Evolutionary conservation across 1,284 basidiomycete species (phyloP).

Genomic region (Leccinum fuscescens): DNA sequence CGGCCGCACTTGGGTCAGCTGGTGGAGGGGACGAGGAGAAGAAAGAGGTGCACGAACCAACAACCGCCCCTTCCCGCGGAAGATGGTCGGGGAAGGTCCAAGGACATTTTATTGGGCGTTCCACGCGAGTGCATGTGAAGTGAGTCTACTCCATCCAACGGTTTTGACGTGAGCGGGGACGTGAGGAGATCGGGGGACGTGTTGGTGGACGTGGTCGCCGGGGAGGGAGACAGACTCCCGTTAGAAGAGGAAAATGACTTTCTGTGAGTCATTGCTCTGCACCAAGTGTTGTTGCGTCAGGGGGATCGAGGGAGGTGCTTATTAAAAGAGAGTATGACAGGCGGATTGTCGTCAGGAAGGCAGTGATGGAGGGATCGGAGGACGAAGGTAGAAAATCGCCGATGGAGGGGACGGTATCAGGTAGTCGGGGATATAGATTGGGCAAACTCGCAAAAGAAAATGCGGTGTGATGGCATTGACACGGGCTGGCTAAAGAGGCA

Average conservation of each 20-base stretch:
- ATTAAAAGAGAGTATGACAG: constrained; percentile 24
- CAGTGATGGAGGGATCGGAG: constrained; percentile 27
- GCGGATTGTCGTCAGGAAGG: constrained; percentile 23
- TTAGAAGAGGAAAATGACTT: constrained; percentile 36
- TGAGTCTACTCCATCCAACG: constrained; percentile 41
- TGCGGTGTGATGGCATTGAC: constrained; percentile 34
- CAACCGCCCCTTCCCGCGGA: constrained; percentile 68
- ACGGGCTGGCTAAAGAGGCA: constrained; percentile 32
- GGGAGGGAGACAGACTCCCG: constrained; percentile 46
- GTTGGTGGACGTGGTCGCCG: constrained; percentile 38
- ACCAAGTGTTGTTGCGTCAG: constrained; percentile 16
- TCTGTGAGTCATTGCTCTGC: constrained; percentile 23
- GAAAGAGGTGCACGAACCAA: constrained; percentile 49
- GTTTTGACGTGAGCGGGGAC: constrained; percentile 38
- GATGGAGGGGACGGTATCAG: constrained; percentile 15
- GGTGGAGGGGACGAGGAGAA: not conserved
- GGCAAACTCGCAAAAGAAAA: constrained; percentile 28
- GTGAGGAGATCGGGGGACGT: constrained; percentile 42
- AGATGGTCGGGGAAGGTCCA: constrained; percentile 52
- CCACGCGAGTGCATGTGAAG: constrained; percentile 39
- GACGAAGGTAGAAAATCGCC: constrained; percentile 29
- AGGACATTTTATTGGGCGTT: constrained; percentile 49
- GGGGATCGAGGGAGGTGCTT: constrained; percentile 19
- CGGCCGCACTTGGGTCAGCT: constrained; percentile 15
- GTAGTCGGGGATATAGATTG: constrained; percentile 34